These are phyloP conservation scores for Spergularia azorica DNA, from an alignment of 179 eudicot species.

Conservation along the genomic window DNA sequence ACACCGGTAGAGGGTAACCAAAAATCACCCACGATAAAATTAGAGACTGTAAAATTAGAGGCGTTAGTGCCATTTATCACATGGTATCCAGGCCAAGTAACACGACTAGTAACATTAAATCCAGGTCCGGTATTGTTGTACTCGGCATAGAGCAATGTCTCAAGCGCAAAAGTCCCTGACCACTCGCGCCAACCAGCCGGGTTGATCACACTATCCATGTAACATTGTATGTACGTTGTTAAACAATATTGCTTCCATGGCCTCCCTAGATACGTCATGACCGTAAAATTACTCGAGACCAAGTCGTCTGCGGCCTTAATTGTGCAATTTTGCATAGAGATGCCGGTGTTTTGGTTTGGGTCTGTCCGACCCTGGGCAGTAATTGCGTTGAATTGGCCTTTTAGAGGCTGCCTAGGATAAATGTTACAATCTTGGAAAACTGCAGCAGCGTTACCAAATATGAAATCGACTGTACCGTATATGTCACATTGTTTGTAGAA, in stretches of 20 bases:
- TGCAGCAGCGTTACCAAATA: conserved; percentile 49
- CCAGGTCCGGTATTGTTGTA: conserved; percentile 45
- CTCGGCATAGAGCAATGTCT: conserved; percentile 48
- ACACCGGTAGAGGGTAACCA: conserved; percentile 49
- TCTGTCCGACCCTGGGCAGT: conserved; percentile 55
- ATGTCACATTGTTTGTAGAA: conserved; percentile 49
- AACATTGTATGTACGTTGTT: conserved; percentile 35
- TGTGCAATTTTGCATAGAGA: conserved; percentile 37
- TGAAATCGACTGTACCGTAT: conserved; percentile 54
- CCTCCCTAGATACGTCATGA: conserved; percentile 41
- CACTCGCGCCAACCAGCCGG: conserved; percentile 47
- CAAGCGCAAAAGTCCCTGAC: conserved; percentile 40
- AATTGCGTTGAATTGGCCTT: conserved; percentile 40
- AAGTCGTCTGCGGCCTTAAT: conserved; percentile 32
- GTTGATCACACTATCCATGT: conserved; percentile 34
- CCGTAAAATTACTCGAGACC: conserved; percentile 21
- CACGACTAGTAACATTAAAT: conserved; percentile 39
- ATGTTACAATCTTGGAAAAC: conserved; percentile 49
- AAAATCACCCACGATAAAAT: conserved; percentile 35
- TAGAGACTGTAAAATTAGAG: conserved; percentile 39
- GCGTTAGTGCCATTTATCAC: conserved; percentile 32
- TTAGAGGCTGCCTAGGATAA: conserved; percentile 41
- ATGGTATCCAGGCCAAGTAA: conserved; percentile 48
- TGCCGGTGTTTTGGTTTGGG: conserved; percentile 47
- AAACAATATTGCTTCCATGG: conserved; percentile 48